phyloP scores from a whole-genome alignment of 2,329 filamentous ascomycete genomes.

The Xylaria multiplex region DNA sequence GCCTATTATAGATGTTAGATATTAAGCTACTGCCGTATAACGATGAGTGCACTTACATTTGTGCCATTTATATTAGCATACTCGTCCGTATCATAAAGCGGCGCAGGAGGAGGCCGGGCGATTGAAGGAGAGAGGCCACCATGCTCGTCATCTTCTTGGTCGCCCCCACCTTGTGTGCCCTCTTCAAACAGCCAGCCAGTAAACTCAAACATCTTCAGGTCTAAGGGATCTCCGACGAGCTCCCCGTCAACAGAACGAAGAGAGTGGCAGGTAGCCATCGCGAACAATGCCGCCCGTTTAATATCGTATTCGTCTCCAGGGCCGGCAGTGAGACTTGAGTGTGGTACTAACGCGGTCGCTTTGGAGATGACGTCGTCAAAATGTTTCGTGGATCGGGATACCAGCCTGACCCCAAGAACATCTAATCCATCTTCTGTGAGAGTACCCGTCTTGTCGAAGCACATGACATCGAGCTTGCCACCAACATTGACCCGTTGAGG shows the following conservation, averaged over 20 bases:
- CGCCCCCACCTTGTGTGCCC: constrained; percentile 73
- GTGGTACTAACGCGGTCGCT: constrained; percentile 66
- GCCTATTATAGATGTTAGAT: constrained; percentile 49
- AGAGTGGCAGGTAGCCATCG: constrained; percentile 98
- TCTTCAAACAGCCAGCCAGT: constrained; percentile 94
- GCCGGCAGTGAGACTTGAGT: constrained; percentile 45
- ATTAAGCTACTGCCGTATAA: neutral
- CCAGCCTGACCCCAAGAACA: constrained; percentile 86
- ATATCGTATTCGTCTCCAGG: constrained; percentile 50
- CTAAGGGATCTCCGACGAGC: constrained; percentile 90
- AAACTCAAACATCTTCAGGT: constrained; percentile 99
- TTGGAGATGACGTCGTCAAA: constrained; percentile 83
- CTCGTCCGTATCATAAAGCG: constrained; percentile 59
- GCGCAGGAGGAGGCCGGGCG: constrained; percentile 77
- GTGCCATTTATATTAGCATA: constrained; percentile 44
- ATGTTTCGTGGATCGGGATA: constrained; percentile 67
- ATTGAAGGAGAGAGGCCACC: constrained; percentile 85
- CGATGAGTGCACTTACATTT: constrained; percentile 42
- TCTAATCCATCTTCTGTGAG: constrained; percentile 96
- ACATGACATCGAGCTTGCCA: constrained; percentile 94
- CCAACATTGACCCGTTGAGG: constrained; percentile 97
- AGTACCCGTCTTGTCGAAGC: constrained; percentile 99
- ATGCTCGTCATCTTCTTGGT: constrained; percentile 77
- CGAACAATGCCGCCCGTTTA: constrained; percentile 76
- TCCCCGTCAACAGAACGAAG: constrained; percentile 87